These are phyloP conservation scores for Actinidia arguta DNA, from an alignment of 179 eudicot species.

Conservation along the genomic window DNA sequence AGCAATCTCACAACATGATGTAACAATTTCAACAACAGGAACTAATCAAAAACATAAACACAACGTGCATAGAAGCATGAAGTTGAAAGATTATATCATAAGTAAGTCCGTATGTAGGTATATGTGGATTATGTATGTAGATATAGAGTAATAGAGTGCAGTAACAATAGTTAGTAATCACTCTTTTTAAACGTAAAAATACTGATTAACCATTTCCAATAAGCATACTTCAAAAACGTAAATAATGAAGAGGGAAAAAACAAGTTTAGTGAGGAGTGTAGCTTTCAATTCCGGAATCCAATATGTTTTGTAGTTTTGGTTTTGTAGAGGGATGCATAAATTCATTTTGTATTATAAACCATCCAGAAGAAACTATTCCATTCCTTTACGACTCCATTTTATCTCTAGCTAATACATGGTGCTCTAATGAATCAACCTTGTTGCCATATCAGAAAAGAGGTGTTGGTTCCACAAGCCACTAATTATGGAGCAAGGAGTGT, in stretches of 20 bases:
- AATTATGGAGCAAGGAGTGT: background rate
- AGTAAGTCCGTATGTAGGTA: no score
- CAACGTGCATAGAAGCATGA: no score
- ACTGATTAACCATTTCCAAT: background rate
- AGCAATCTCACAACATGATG: conserved; percentile 5
- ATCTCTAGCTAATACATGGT: conserved; percentile 2
- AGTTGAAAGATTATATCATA: no score
- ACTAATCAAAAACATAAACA: background rate
- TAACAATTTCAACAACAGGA: conserved; percentile 11
- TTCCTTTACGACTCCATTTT: background rate
- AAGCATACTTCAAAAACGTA: background rate
- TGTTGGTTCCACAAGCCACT: background rate
- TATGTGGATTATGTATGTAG: no score
- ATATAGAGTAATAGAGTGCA: background rate
- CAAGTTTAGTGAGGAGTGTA: no score
- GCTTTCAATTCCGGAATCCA: background rate
- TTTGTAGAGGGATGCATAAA: background rate
- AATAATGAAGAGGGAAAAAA: background rate
- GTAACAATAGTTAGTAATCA: background rate
- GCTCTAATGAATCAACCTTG: background rate
- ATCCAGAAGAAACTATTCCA: background rate
- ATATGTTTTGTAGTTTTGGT: background rate
- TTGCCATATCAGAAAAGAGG: background rate
- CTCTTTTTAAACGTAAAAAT: no score
- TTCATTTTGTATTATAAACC: background rate